Conservation (phyloP, 805 yeast species). For the Starmerella davenportii region DNA sequence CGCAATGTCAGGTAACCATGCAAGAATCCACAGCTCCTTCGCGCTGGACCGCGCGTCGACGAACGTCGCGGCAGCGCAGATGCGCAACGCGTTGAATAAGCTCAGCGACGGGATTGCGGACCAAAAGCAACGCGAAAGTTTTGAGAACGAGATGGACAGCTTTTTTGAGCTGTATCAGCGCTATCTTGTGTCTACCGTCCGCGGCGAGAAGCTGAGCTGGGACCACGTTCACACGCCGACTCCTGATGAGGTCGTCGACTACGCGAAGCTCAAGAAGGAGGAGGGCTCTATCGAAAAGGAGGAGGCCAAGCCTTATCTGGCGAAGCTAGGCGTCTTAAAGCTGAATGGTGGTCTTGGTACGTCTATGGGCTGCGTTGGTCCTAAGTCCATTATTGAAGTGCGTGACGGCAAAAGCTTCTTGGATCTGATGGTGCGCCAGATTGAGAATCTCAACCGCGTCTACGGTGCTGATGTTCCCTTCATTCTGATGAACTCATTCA, state of each 20-base stretch:
- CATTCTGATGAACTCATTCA: constrained; percentile 94
- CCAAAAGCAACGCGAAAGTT: constrained; percentile 28
- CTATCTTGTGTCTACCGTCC: constrained; percentile 74
- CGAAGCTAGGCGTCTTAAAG: constrained; percentile 85
- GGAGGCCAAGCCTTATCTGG: constrained; percentile 29
- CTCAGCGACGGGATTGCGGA: constrained; percentile 65
- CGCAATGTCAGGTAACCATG: constrained; percentile 4
- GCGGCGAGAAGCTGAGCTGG: constrained; percentile 77
- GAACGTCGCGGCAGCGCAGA: constrained; percentile 88
- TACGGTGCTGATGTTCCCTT: constrained; percentile 89
- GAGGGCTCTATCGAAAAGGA: constrained; percentile 19
- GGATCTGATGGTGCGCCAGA: constrained; percentile 90
- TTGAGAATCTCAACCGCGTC: constrained; percentile 79
- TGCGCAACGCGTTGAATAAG: constrained; percentile 88
- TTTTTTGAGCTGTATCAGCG: constrained; percentile 88
- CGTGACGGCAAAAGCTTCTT: constrained; percentile 96
- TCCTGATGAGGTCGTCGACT: constrained; percentile 75
- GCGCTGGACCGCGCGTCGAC: constrained; percentile 92
- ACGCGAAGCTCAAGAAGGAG: constrained; percentile 31
- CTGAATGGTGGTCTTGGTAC: constrained; percentile 97
- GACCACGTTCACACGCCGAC: constrained; percentile 86
- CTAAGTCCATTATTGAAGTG: constrained; percentile 93
- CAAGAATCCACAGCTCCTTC: constrained; percentile 16
- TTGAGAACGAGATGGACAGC: constrained; percentile 85
- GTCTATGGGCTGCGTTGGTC: constrained; percentile 99